A percentile compares a stretch with the other conserved stretches of the same genome.
Evolutionary conservation across 2,329 filamentous ascomycete genomes (phyloP).

Genomic region (Aspergillus sp.): DNA sequence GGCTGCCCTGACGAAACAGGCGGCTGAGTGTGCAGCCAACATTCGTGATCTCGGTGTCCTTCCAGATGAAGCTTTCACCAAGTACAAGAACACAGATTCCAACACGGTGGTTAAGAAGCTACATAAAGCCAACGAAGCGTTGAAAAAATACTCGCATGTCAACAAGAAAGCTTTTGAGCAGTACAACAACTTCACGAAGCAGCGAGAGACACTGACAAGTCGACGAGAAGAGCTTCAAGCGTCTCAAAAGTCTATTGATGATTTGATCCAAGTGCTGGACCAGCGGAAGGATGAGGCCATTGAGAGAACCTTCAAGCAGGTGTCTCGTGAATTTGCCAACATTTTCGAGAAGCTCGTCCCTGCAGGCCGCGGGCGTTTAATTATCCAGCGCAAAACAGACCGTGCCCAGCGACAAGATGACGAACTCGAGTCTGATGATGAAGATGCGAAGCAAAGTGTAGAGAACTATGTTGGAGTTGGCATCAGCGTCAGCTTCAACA

Average conservation of each 20-base stretch:
- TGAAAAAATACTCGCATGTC: conserved; percentile 97
- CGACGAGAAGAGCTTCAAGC: conserved; percentile 84
- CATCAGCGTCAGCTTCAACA: conserved; percentile 98
- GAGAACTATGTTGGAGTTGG: conserved; percentile 97
- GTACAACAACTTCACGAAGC: conserved; percentile 93
- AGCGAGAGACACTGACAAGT: conserved; percentile 81
- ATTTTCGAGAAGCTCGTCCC: conserved; percentile 96
- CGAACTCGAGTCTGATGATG: conserved; percentile 65
- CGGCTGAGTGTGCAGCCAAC: conserved; percentile 78
- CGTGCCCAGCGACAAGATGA: conserved; percentile 63
- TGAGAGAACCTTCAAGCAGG: conserved; percentile 97
- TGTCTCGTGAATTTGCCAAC: conserved; percentile 85
- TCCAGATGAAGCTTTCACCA: conserved; percentile 89
- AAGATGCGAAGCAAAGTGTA: conserved; percentile 62
- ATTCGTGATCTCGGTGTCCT: conserved; percentile 92
- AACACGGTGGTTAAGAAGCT: conserved; percentile 72
- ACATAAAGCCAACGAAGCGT: conserved; percentile 84
- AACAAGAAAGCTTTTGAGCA: conserved; percentile 99
- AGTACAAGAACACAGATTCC: conserved; percentile 79
- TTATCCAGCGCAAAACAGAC: conserved; percentile 90
- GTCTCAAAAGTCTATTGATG: conserved; percentile 83
- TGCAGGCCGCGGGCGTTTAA: conserved; percentile 82
- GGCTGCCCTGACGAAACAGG: conserved; percentile 72
- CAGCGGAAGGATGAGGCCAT: conserved; percentile 97
- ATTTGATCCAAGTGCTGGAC: conserved; percentile 88